Conservation (phyloP, 371 early-diverging fungal genomes). For the Mucor racemosus region DNA sequence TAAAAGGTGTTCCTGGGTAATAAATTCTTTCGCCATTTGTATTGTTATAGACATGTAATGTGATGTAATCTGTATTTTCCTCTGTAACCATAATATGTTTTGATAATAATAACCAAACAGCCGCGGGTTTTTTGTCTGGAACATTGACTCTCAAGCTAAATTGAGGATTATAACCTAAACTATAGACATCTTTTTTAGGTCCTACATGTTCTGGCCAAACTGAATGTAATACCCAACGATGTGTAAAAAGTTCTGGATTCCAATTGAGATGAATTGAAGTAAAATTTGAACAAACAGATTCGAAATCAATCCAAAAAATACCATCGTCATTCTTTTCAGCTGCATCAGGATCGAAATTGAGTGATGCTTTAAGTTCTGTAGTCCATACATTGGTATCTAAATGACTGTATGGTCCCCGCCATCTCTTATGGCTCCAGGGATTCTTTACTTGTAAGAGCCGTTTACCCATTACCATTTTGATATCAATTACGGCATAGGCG, state of each 20-base stretch:
- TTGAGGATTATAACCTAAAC: conserved; percentile 80
- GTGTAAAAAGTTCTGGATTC: conserved; percentile 77
- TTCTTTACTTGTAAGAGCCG: conserved; percentile 76
- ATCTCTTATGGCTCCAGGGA: conserved; percentile 89
- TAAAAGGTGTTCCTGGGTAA: conserved; percentile 76
- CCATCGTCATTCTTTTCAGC: conserved; percentile 76
- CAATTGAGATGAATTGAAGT: conserved; percentile 90
- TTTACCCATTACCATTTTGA: conserved; percentile 36
- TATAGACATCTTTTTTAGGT: conserved; percentile 70
- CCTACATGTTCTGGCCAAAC: conserved; percentile 67
- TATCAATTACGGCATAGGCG: conserved; percentile 86
- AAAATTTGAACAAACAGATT: conserved; percentile 76
- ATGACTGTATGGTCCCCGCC: conserved; percentile 85
- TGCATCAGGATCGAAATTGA: conserved; percentile 73
- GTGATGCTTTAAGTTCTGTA: conserved; percentile 58
- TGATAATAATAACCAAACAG: conserved; percentile 80
- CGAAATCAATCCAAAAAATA: conserved; percentile 89
- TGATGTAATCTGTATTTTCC: conserved; percentile 84
- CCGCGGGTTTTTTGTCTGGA: conserved; percentile 57
- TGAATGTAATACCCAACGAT: conserved; percentile 67
- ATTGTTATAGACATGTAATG: conserved; percentile 79
- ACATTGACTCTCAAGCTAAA: conserved; percentile 67
- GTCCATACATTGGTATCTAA: conserved; percentile 78
- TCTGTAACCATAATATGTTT: conserved; percentile 84
- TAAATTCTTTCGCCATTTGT: conserved; percentile 75